Evolutionary conservation across 768 basidiomycete genomes (phyloP).

Genomic region (Cyathus striatus): DNA sequence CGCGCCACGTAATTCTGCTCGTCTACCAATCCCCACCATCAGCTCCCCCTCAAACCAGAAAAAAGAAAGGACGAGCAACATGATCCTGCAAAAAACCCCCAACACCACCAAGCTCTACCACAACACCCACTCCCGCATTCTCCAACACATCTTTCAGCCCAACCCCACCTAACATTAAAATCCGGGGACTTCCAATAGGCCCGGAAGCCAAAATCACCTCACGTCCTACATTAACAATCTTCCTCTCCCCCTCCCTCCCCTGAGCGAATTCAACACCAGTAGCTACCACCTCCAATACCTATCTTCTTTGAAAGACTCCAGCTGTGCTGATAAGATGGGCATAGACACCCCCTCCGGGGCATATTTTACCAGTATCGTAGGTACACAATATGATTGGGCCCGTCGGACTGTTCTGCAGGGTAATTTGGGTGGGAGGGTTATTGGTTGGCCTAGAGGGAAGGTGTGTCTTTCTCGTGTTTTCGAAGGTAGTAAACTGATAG

Average conservation of each 20-base stretch:
- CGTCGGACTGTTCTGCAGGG: too few relatives aligned
- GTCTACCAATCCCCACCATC: not conserved
- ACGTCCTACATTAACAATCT: constrained; percentile 48
- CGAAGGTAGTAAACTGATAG: too few relatives aligned
- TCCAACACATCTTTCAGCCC: constrained; percentile 44
- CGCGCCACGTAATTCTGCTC: constrained; percentile 16
- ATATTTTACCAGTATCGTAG: too few relatives aligned
- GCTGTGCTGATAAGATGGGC: too few relatives aligned
- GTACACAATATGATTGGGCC: too few relatives aligned
- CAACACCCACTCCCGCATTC: constrained; percentile 33
- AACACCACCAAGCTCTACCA: constrained; percentile 43
- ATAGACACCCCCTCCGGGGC: too few relatives aligned
- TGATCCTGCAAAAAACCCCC: constrained; percentile 56
- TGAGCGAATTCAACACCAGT: constrained; percentile 41
- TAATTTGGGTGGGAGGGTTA: too few relatives aligned
- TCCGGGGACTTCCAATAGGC: constrained; percentile 42
- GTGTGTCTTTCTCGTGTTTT: too few relatives aligned
- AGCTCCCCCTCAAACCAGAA: not conserved
- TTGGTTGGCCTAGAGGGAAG: too few relatives aligned
- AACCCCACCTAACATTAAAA: constrained; percentile 49
- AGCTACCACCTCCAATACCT: constrained; percentile 7
- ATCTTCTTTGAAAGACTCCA: too few relatives aligned
- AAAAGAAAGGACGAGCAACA: constrained; percentile 21
- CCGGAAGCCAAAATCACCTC: constrained; percentile 54
- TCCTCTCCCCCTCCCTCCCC: constrained; percentile 18